Evolutionary conservation across 306 rosid species (phyloP).

Genomic region (Malus sylvestris): DNA sequence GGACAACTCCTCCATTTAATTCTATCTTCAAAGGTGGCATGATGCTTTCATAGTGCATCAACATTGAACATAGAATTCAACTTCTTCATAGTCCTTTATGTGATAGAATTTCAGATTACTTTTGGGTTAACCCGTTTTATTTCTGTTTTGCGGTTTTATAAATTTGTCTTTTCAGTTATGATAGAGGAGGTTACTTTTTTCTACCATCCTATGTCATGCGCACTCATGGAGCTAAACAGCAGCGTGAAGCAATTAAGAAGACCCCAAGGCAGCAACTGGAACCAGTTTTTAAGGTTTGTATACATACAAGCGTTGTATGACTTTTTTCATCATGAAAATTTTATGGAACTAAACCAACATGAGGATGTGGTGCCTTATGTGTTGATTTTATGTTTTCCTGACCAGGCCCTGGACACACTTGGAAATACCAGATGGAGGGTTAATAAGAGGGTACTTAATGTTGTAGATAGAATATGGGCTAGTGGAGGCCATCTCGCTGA

Average conservation of each 20-base stretch:
- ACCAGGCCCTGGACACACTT: conserved; percentile 83
- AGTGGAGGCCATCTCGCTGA: conserved; percentile 77
- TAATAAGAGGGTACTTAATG: conserved; percentile 61
- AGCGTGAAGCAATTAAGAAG: conserved; percentile 81
- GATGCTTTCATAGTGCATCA: neutral
- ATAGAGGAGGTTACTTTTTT: conserved; percentile 84
- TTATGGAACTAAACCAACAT: neutral
- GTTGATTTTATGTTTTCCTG: neutral
- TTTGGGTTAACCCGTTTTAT: neutral
- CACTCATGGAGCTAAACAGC: conserved; percentile 82
- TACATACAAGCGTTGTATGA: conserved; percentile 3
- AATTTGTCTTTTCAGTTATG: conserved; percentile 48
- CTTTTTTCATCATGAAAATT: neutral
- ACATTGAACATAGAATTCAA: neutral
- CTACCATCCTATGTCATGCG: conserved; percentile 92
- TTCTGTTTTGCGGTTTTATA: neutral
- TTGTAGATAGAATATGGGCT: conserved; percentile 87
- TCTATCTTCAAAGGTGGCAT: neutral
- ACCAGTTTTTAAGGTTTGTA: conserved; percentile 65
- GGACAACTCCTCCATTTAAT: neutral
- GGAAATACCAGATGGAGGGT: conserved; percentile 85
- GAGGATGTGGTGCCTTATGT: neutral
- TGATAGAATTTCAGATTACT: neutral
- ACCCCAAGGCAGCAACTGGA: conserved; percentile 59
- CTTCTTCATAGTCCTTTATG: neutral